A percentile compares a stretch with the other conserved stretches of the same genome.
phyloP scores from a whole-genome alignment of 805 yeast species.

The Suhomyces tanzawaensis region DNA sequence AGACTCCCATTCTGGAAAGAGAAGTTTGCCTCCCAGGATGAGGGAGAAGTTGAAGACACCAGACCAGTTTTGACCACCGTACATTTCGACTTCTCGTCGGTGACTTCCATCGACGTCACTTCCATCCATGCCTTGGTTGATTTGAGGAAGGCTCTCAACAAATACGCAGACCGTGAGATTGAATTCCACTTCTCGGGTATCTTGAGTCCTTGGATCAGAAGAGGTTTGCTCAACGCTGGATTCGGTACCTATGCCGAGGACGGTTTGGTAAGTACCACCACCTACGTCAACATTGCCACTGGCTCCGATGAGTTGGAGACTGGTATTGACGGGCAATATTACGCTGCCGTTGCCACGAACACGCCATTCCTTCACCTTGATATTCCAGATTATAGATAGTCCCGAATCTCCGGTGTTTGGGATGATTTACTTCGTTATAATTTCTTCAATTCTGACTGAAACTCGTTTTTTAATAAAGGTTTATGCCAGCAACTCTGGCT shows the following conservation, averaged over 20 bases:
- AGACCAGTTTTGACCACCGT: conserved; percentile 70
- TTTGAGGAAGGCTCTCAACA: conserved; percentile 65
- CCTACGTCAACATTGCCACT: conserved; percentile 41
- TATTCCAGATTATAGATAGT: conserved; percentile 56
- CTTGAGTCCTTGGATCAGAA: conserved; percentile 80
- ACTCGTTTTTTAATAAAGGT: neutral
- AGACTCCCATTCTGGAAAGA: conserved; percentile 29
- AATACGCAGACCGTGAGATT: conserved; percentile 76
- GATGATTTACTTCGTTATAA: too few relatives aligned
- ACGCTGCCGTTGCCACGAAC: conserved; percentile 59
- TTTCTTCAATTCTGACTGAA: too few relatives aligned
- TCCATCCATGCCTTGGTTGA: conserved; percentile 78
- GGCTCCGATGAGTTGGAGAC: conserved; percentile 31
- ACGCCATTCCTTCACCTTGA: conserved; percentile 80
- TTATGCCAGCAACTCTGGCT: too few relatives aligned
- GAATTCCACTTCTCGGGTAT: conserved; percentile 90
- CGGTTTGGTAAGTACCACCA: conserved; percentile 34
- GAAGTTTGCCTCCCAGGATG: conserved; percentile 12
- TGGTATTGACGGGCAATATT: conserved; percentile 32
- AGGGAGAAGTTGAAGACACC: conserved; percentile 27
- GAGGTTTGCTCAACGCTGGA: conserved; percentile 71
- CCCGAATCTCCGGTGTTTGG: too few relatives aligned
- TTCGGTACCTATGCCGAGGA: conserved; percentile 61
- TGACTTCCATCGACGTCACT: conserved; percentile 74
- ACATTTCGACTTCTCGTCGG: conserved; percentile 79